Base-by-base conservation (phyloP, 2,329 filamentous ascomycete species). In the Fusarium dlaminii region DNA sequence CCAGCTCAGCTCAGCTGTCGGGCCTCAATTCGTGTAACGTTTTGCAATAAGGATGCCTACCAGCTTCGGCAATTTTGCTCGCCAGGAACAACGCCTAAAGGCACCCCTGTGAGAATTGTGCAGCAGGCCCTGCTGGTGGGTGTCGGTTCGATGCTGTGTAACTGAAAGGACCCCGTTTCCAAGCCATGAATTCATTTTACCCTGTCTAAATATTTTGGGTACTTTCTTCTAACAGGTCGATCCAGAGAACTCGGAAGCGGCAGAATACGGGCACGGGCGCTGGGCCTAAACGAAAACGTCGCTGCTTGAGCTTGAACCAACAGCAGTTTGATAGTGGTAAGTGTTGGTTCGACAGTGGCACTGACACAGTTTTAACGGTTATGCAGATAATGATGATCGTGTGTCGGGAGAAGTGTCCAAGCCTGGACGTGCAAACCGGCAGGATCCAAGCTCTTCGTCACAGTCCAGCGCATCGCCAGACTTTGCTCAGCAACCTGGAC, bases 261-360 rank as follows among this genome's bases (percentile, higher is more conserved):
- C 37, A 59, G n/a, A 57, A 57, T 20, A 49, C 70, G 42, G 58
- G 45, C 22, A 46, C 70, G 39, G 63, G 42, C 37, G 55, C 46
- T 68, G 59, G 40, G 52, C 62, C 36, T 48, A 63, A 74, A 58
- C 70, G 63, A 46, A 66, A 76, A 57, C 70, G 70, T 37, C 67
- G 54, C 27, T 46, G 56, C 46, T 48, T 43, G 52, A 77, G 54
- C 52, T 51, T 39, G 55, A 77, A 66, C 65, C 60, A 74, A 66
- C 75, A 55, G 36, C 45, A 46, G 15, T 27, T 52, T 46, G 37
- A 40, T 24, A 36, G 34, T 27, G 40, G 54, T 56, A 57, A 62
- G 45, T 24, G 40, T 32, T 55, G 22, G 24, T 36, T 30, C 43
- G 34, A 37, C 32, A 32, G 46, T 37, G 58, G 40, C 40, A 43